Evolutionary conservation across 78 protist genomes (phyloP), one percentile per base, ranked within the genome.

Genomic region (Acrasis kona): DNA sequence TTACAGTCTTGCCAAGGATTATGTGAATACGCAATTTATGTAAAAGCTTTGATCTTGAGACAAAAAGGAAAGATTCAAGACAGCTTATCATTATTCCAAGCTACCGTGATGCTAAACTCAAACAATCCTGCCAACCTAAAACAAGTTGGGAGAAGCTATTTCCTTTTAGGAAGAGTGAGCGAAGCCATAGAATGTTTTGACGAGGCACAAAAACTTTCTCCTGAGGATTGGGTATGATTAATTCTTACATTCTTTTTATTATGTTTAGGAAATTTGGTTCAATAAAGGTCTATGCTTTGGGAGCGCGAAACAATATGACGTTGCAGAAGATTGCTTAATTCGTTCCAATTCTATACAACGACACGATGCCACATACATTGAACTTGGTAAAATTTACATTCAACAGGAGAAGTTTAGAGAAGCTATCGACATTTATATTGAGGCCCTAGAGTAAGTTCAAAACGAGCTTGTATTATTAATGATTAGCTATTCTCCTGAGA

Each of bases 401-500:
- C 57, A 65, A 67, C 70, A 72, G 41, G 89, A 84, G 31, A 29
- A 84, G 1, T 76, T 30, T 41, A n/a, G 77, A 4, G 38, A 0
- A 29, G 89, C 94, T 2, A 19, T 77, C 6, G 86, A 78, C 7
- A 2, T 41, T 10, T 78, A 38, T 10, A 4, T 27, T 6, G 83
- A 86, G 42, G 91, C 91, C 0, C 40, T 81, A 10, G 85, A 74
- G 75, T 81, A n/a, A n/a, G n/a, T n/a, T n/a, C n/a, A n/a, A n/a
- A n/a, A n/a, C n/a, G n/a, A n/a, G n/a, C n/a, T n/a, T n/a, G n/a
- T n/a, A n/a, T n/a, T n/a, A n/a, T n/a, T n/a, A n/a, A n/a, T n/a
- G n/a, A n/a, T n/a, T n/a, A n/a, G n/a, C n/a, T n/a, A 3, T 10
- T 72, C 88, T 10, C 91, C 91, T 12, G 92, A 92, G 31, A 87